Evolutionary conservation across 2,329 filamentous ascomycete species (phyloP).

Genomic region (Colletotrichum scovillei): DNA sequence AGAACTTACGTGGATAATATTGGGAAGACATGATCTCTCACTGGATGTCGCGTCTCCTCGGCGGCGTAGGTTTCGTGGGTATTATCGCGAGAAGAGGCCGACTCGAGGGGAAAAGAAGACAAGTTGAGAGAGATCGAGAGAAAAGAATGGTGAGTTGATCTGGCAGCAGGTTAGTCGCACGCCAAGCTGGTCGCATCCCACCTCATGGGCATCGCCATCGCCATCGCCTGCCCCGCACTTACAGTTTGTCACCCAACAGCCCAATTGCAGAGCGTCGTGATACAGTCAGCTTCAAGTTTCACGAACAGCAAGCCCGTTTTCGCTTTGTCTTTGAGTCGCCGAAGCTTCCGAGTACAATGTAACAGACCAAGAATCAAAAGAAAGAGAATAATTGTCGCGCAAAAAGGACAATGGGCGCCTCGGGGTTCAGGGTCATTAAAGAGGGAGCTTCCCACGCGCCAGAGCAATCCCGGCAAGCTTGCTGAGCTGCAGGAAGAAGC

Average conservation of each 20-base stretch:
- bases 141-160: background rate
- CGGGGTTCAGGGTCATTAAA: conserved; percentile 27
- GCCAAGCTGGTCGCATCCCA: conserved; percentile 11
- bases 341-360: background rate
- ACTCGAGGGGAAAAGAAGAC: background rate
- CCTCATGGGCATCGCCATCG: background rate
- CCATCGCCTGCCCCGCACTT: conserved; percentile 28
- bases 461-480: conserved; percentile 7
- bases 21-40: conserved; percentile 30
- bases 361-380: background rate
- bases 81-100: background rate
- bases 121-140: background rate
- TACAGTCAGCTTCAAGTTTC: background rate
- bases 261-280: background rate
- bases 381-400: conserved; percentile 2
- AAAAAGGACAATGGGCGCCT: conserved; percentile 10
- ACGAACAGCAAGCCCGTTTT: background rate
- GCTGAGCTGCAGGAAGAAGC: conserved; percentile 20
- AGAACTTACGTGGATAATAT: conserved; percentile 32
- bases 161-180: conserved; percentile 15
- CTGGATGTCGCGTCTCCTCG: background rate
- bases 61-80: background rate
- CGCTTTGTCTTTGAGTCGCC: background rate
- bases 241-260: conserved; percentile 17
- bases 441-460: conserved; percentile 28